Conservation (phyloP, 1,139 yeast genomes). For the Taphrina wiesneri region DNA sequence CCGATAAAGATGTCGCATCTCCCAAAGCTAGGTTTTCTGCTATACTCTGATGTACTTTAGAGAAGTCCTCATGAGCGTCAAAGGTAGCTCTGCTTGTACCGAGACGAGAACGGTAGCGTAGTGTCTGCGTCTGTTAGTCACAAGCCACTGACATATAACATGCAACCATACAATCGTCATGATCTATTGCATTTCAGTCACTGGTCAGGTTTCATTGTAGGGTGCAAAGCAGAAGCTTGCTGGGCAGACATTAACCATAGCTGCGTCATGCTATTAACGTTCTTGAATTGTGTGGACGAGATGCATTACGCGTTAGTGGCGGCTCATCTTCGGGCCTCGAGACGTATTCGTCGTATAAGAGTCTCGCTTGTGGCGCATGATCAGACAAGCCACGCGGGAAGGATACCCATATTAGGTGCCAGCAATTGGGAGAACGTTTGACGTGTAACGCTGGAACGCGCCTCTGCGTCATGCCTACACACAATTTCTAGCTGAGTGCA, state of each 20-base stretch:
- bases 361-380: neutral
- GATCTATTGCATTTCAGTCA: neutral
- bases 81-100: slow-evolving; percentile 18
- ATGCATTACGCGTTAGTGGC: neutral
- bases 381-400: neutral
- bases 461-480: no score
- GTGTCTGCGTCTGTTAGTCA: slow-evolving; percentile 4
- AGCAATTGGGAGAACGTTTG: no score
- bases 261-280: neutral
- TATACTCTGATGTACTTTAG: slow-evolving; percentile 11
- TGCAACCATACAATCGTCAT: neutral
- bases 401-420: neutral
- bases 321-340: neutral
- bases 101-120: slow-evolving; percentile 24
- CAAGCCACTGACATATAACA: neutral
- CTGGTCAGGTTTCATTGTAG: no score
- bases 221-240: neutral
- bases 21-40: slow-evolving; percentile 35
- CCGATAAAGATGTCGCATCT: slow-evolving; percentile 40
- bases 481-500: no score
- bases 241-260: neutral
- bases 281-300: neutral
- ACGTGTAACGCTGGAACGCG: no score
- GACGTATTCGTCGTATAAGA: neutral
- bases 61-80: slow-evolving; percentile 3